These are phyloP conservation scores for Leccinum angustisporum DNA, from an alignment of 1,284 basidiomycete species.

Conservation along the genomic window DNA sequence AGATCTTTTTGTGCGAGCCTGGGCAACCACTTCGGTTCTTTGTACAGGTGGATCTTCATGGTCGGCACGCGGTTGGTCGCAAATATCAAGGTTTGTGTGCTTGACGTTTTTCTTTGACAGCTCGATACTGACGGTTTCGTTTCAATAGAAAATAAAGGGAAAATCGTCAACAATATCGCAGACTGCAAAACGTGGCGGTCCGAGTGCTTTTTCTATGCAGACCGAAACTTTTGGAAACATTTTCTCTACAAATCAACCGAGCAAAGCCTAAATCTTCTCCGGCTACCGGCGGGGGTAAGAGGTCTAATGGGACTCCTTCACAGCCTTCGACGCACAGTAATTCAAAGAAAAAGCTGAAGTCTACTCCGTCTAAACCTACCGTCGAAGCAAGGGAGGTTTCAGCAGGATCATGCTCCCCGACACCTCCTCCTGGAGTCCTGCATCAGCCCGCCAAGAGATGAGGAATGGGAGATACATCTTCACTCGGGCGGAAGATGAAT, in stretches of 20 bases:
- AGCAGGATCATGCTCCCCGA: conserved; percentile 35
- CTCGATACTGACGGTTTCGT: conserved; percentile 1
- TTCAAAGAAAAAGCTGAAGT: conserved; percentile 7
- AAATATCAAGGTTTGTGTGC: conserved; percentile 53
- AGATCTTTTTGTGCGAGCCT: conserved; percentile 28
- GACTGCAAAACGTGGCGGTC: conserved; percentile 35
- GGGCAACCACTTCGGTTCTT: conserved; percentile 50
- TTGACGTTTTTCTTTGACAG: not conserved
- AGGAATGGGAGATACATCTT: conserved; percentile 39
- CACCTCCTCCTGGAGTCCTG: conserved; percentile 40
- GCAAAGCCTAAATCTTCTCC: conserved; percentile 10
- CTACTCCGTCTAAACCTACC: not conserved
- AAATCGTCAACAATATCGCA: conserved; percentile 47
- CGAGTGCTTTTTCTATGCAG: conserved; percentile 16
- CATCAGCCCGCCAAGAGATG: conserved; percentile 27
- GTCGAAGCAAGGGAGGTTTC: not conserved
- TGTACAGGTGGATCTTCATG: conserved; percentile 55
- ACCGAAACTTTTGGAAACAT: conserved; percentile 9
- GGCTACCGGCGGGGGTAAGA: conserved; percentile 4
- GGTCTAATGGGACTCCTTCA: conserved; percentile 2
- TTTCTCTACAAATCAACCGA: conserved; percentile 2
- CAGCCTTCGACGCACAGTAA: conserved; percentile 7
- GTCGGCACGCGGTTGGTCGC: conserved; percentile 45
- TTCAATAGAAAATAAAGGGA: conserved; percentile 59
- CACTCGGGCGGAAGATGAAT: conserved; percentile 47